Conservation (phyloP, 2,329 filamentous ascomycete species). For the Aspergillus costaricaensis region DNA sequence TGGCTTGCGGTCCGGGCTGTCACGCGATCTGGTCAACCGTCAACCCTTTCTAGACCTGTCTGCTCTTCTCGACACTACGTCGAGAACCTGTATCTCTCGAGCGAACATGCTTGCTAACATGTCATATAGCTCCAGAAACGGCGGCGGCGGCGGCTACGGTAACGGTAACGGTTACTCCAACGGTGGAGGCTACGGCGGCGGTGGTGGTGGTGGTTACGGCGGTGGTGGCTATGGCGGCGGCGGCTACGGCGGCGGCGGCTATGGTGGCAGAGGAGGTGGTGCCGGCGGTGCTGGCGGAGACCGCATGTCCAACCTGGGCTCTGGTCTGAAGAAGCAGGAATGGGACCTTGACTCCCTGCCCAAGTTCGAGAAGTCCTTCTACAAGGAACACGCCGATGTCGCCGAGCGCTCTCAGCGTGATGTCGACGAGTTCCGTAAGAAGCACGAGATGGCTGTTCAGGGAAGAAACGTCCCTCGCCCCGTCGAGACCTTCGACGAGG, state of each 20-base stretch:
- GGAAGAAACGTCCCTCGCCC: slow-evolving; percentile 85
- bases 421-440: slow-evolving; percentile 82
- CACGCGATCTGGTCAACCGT: neutral
- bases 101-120: slow-evolving; percentile 17
- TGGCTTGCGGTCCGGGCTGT: neutral
- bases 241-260: slow-evolving; percentile 36
- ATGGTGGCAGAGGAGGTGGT: slow-evolving; percentile 39
- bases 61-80: neutral
- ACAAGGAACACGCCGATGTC: slow-evolving; percentile 90
- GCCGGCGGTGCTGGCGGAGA: slow-evolving; percentile 73
- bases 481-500: slow-evolving; percentile 96
- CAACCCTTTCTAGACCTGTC: neutral
- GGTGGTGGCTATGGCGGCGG: slow-evolving; percentile 33
- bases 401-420: slow-evolving; percentile 72
- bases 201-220: slow-evolving; percentile 28
- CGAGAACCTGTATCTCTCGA: neutral
- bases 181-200: slow-evolving; percentile 43
- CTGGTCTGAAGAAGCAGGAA: slow-evolving; percentile 80
- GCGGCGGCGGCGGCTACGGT: slow-evolving; percentile 54
- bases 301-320: slow-evolving; percentile 88
- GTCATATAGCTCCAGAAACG: slow-evolving; percentile 38
- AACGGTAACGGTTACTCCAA: slow-evolving; percentile 53
- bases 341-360: slow-evolving; percentile 81
- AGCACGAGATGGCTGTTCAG: slow-evolving; percentile 80
- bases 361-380: slow-evolving; percentile 99